Evolutionary conservation across 148 eudicot species (phyloP).

Genomic region (Camellia granthamiana): DNA sequence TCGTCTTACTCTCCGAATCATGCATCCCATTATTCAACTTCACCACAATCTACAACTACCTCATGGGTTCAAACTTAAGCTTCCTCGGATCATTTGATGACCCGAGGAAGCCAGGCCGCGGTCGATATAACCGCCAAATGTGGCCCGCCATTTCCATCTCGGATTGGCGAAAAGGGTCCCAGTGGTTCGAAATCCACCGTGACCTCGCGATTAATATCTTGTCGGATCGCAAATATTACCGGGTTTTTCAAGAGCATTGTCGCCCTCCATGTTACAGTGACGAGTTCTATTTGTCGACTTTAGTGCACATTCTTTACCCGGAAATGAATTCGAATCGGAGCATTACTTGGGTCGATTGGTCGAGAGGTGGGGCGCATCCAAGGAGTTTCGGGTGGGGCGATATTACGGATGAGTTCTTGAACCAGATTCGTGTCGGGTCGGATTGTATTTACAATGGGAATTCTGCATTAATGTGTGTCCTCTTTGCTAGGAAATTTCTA

Average conservation of each 20-base stretch:
- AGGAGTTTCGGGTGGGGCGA: slow-evolving; percentile 32
- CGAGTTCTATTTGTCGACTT: slow-evolving; percentile 70
- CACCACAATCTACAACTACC: slow-evolving; percentile 48
- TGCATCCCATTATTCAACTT: slow-evolving; percentile 79
- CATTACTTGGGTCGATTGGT: slow-evolving; percentile 68
- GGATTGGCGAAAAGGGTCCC: slow-evolving; percentile 75
- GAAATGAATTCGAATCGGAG: slow-evolving; percentile 31
- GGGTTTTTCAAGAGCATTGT: slow-evolving; percentile 42
- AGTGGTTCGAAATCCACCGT: slow-evolving; percentile 61
- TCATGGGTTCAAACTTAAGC: slow-evolving; percentile 43
- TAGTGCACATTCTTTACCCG: slow-evolving; percentile 40
- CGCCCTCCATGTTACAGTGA: slow-evolving; percentile 50
- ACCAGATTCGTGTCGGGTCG: slow-evolving; percentile 31
- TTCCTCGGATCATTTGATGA: slow-evolving; percentile 50
- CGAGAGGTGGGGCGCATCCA: slow-evolving; percentile 56
- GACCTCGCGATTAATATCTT: slow-evolving; percentile 41
- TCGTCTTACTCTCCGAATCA: slow-evolving; percentile 67
- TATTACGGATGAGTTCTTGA: slow-evolving; percentile 46
- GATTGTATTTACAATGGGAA: slow-evolving; percentile 52
- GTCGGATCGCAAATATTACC: slow-evolving; percentile 47
- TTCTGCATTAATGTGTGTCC: slow-evolving; percentile 37
- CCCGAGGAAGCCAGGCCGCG: slow-evolving; percentile 41
- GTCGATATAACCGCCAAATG: slow-evolving; percentile 63
- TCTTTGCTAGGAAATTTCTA: slow-evolving; percentile 71
- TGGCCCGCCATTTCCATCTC: slow-evolving; percentile 38